Conservation (phyloP, 2,329 filamentous ascomycete genomes). For the Plenodomus lindquistii region DNA sequence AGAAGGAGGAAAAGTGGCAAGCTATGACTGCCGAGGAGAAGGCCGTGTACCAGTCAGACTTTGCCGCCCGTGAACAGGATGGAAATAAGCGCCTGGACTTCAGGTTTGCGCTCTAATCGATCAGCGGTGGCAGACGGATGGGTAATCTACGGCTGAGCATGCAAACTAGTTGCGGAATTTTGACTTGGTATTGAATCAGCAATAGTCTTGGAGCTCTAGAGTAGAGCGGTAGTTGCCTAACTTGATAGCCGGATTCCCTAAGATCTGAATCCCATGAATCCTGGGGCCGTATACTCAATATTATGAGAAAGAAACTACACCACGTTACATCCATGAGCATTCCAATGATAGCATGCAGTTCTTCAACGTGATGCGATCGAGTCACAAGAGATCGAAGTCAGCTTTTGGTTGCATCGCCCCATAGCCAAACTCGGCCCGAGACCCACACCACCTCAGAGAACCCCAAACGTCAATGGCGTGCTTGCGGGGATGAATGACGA, state of each 20-base stretch:
- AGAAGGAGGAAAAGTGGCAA: slow-evolving; percentile 53
- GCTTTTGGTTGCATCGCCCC: neutral
- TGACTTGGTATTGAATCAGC: too few species aligned
- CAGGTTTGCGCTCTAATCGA: slow-evolving; percentile 35
- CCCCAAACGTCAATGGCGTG: neutral
- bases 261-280: too few species aligned
- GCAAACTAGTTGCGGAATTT: too few species aligned
- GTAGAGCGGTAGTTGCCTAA: too few species aligned
- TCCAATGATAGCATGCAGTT: too few species aligned
- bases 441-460: neutral
- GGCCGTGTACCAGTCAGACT: slow-evolving; percentile 52
- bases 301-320: too few species aligned
- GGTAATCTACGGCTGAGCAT: too few species aligned
- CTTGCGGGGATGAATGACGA: neutral
- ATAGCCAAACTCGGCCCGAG: neutral
- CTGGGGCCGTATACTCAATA: too few species aligned
- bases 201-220: too few species aligned
- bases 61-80: slow-evolving; percentile 29
- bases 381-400: neutral
- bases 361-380: too few species aligned
- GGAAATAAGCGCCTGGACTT: slow-evolving; percentile 49
- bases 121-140: neutral
- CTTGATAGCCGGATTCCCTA: too few species aligned
- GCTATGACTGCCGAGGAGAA: slow-evolving; percentile 55
- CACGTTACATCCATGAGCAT: too few species aligned